Evolutionary conservation across 768 basidiomycete genomes (phyloP).

Genomic region (Suillus tomentosus): DNA sequence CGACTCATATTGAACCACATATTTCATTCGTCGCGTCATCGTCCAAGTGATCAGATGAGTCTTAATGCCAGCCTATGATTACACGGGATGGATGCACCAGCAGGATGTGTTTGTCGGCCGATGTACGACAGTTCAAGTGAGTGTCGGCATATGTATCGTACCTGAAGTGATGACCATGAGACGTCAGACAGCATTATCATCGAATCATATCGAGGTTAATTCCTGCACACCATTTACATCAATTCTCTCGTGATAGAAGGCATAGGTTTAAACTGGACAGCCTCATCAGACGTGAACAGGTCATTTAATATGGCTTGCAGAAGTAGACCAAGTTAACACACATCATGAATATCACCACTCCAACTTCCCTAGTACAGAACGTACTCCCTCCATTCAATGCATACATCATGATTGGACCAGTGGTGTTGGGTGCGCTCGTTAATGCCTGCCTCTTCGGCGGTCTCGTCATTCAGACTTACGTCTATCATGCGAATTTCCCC

Average conservation of each 20-base stretch:
- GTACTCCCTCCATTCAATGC: background rate
- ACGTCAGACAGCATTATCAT: background rate
- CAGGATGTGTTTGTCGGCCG: background rate
- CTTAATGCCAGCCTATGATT: background rate
- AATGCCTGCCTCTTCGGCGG: constrained; percentile 19
- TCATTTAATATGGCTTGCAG: background rate
- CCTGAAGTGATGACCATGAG: background rate
- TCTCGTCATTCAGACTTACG: constrained; percentile 14
- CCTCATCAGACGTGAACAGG: background rate
- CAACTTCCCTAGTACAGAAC: background rate
- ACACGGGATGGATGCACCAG: background rate
- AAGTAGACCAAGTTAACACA: no score
- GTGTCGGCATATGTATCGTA: background rate
- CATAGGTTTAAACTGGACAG: background rate
- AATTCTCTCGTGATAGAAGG: background rate
- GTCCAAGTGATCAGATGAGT: background rate
- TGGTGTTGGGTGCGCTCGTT: constrained; percentile 18
- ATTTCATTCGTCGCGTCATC: background rate
- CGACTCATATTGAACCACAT: background rate
- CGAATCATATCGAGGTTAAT: background rate
- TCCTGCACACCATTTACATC: no score
- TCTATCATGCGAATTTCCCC: constrained; percentile 18
- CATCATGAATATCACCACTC: background rate
- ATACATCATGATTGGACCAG: constrained; percentile 14
- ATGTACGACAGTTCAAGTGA: background rate